Percentiles rank a stretch among this genome's conserved stretches.
These are phyloP conservation scores for Phytophthora nicotianae DNA, from an alignment of 352 stramenopile genomes.

Conservation along the genomic window DNA sequence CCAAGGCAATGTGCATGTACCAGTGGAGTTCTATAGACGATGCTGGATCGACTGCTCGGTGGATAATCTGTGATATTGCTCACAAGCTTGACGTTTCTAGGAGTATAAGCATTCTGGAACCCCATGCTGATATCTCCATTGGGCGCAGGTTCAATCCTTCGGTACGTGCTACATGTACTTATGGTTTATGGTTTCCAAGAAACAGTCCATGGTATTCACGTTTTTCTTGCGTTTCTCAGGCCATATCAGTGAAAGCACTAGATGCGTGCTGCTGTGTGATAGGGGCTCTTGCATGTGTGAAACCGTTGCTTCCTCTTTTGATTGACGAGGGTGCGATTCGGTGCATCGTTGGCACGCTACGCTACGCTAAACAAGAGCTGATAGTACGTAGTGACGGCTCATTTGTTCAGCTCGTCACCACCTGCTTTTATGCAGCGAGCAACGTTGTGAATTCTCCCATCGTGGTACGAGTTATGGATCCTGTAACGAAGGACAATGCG, in stretches of 20 bases:
- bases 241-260: slow-evolving; percentile 41
- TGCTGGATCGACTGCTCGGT: slow-evolving; percentile 13
- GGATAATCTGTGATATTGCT: slow-evolving; percentile 30
- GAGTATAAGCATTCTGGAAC: slow-evolving; percentile 29
- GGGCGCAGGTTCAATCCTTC: slow-evolving; percentile 13
- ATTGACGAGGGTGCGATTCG: slow-evolving; percentile 19
- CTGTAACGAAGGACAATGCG: background rate
- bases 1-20: slow-evolving; percentile 25
- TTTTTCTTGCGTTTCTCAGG: slow-evolving; percentile 16
- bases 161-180: slow-evolving; percentile 18
- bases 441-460: slow-evolving; percentile 22
- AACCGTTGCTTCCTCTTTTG: slow-evolving; percentile 11
- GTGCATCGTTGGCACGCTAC: slow-evolving; percentile 31
- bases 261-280: slow-evolving; percentile 45
- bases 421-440: slow-evolving; percentile 37
- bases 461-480: slow-evolving; percentile 2
- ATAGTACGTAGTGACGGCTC: slow-evolving; percentile 16
- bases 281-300: slow-evolving; percentile 32
- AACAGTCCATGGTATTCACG: background rate
- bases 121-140: slow-evolving; percentile 18
- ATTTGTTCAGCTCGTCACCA: slow-evolving; percentile 38
- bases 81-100: slow-evolving; percentile 33
- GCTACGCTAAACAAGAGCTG: slow-evolving; percentile 33
- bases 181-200: background rate
- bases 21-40: slow-evolving; percentile 17